Percentiles rank a stretch among this genome's conserved stretches.
Conservation (phyloP, 2,329 filamentous ascomycete species). For the Chalaropsis ovoidea region DNA sequence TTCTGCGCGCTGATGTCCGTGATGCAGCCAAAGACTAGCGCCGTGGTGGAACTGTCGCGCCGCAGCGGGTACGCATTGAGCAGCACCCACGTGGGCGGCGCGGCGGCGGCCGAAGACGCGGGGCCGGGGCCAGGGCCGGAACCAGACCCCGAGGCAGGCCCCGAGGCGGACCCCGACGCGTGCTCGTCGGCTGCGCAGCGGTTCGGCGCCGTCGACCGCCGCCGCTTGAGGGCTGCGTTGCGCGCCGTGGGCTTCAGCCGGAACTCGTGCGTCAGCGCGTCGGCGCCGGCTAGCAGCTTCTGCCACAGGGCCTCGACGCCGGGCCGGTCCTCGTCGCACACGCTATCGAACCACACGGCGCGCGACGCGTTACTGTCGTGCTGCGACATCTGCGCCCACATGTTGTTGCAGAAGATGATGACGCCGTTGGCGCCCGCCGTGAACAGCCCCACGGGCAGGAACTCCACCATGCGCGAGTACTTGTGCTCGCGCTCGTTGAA, state of each 20-base stretch:
- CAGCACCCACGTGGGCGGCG: conserved; percentile 48
- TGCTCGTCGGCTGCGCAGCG: too few relatives aligned
- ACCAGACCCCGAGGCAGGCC: too few relatives aligned
- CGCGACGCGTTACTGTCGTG: conserved; percentile 47
- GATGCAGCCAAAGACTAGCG: conserved; percentile 68
- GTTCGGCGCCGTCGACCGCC: too few relatives aligned
- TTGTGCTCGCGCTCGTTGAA: conserved; percentile 61
- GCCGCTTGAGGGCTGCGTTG: background rate
- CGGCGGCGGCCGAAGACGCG: too few relatives aligned
- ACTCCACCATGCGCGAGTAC: conserved; percentile 76
- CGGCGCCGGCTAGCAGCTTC: conserved; percentile 49
- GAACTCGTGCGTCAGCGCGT: conserved; percentile 60
- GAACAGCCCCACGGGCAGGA: conserved; percentile 74
- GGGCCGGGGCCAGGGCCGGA: too few relatives aligned
- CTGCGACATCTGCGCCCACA: conserved; percentile 61
- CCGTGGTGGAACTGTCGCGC: conserved; percentile 52
- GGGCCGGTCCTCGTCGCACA: conserved; percentile 55
- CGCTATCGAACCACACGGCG: conserved; percentile 57
- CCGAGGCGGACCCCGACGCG: too few relatives aligned
- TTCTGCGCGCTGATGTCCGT: conserved; percentile 83
- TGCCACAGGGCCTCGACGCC: conserved; percentile 53
- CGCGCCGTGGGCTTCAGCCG: conserved; percentile 58
- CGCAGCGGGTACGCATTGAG: conserved; percentile 68
- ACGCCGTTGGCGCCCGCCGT: conserved; percentile 62
- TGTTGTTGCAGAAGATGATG: conserved; percentile 73